These are phyloP conservation scores for Volvariella volvacea DNA, from an alignment of 1,284 basidiomycete genomes.

Conservation along the genomic window DNA sequence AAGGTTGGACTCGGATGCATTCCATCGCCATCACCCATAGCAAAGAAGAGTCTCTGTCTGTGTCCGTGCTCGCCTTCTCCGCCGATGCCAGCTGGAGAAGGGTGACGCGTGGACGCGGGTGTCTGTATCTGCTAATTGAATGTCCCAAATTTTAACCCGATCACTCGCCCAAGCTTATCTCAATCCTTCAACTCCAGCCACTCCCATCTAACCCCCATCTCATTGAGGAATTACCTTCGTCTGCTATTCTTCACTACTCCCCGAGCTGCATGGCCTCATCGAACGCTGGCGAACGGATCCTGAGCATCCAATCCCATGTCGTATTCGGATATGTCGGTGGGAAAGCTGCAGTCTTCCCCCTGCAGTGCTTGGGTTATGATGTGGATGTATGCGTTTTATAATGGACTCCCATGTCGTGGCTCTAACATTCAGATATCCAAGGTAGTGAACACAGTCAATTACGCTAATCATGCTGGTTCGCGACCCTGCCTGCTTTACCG, in stretches of 20 bases:
- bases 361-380: conserved; percentile 93
- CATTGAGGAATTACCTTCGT: too few relatives aligned
- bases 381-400: conserved; percentile 72
- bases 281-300: conserved; percentile 33
- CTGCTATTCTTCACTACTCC: background rate
- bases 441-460: conserved; percentile 94
- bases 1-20: too few relatives aligned
- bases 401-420: background rate
- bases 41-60: too few relatives aligned
- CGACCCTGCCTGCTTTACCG: conserved; percentile 2
- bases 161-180: too few relatives aligned
- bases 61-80: too few relatives aligned
- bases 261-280: background rate
- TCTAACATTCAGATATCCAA: conserved; percentile 33
- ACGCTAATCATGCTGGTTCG: conserved; percentile 88
- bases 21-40: too few relatives aligned
- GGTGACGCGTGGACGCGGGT: too few relatives aligned
- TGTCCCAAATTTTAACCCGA: too few relatives aligned
- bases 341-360: conserved; percentile 92
- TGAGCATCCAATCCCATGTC: conserved; percentile 91
- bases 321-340: conserved; percentile 93
- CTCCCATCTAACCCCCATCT: too few relatives aligned
- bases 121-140: too few relatives aligned
- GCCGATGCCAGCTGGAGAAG: too few relatives aligned
- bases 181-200: too few relatives aligned